Conservation (phyloP, 176 grass and related monocot species). For the Panicum miliaceum region DNA sequence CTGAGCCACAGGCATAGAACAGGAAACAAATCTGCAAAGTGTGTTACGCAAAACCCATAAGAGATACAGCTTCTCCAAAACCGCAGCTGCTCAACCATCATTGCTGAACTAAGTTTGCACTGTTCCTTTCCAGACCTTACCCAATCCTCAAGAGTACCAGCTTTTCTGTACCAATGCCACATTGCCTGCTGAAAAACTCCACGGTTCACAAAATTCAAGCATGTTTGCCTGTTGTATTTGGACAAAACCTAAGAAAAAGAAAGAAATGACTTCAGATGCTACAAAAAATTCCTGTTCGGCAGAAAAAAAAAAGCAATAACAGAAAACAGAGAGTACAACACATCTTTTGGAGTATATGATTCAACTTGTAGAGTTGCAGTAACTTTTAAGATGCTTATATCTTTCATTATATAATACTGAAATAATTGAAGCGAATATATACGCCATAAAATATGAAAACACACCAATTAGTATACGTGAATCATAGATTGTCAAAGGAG, state of each 20-base stretch:
- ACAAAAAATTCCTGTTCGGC: neutral
- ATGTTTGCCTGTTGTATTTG: constrained; percentile 75
- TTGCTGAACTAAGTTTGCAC: constrained; percentile 66
- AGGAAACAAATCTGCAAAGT: constrained; percentile 88
- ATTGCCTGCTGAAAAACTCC: constrained; percentile 84
- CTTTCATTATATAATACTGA: constrained; percentile 17
- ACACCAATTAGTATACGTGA: neutral
- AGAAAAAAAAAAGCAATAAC: constrained; percentile 41
- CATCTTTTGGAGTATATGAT: constrained; percentile 2
- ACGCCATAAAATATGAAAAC: neutral
- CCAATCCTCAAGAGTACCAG: constrained; percentile 77
- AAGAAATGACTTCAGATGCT: constrained; percentile 24
- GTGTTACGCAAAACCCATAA: constrained; percentile 75
- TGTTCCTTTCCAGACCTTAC: constrained; percentile 65
- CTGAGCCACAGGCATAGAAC: constrained; percentile 76
- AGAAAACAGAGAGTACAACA: neutral
- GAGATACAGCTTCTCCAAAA: constrained; percentile 87
- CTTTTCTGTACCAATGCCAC: constrained; percentile 77
- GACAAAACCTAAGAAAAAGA: constrained; percentile 68
- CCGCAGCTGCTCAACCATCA: constrained; percentile 88
- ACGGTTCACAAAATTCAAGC: constrained; percentile 78
- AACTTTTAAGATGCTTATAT: constrained; percentile 28
- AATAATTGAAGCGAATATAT: neutral
- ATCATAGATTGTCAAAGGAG: constrained; percentile 21
- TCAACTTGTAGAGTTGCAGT: neutral